Evolutionary conservation across 805 yeast species (phyloP).

Genomic region (Scheffersomyces stipitis): DNA sequence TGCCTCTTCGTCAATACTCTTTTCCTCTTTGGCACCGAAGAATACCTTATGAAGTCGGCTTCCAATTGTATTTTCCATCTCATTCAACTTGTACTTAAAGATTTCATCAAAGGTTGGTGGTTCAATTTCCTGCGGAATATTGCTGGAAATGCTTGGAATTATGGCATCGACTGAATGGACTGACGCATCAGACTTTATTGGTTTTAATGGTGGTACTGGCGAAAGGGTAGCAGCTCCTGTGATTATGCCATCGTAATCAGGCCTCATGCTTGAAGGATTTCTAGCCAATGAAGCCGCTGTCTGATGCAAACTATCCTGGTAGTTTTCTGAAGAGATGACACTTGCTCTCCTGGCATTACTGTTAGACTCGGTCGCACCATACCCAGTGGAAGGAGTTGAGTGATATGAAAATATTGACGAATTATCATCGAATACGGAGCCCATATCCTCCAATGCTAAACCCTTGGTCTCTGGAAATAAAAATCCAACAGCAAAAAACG

Average conservation of each 20-base stretch:
- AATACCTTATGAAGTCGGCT: no score
- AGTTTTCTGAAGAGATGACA: neutral
- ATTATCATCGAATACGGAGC: slow-evolving; percentile 73
- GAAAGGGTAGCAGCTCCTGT: slow-evolving; percentile 28
- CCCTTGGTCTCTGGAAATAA: slow-evolving; percentile 92
- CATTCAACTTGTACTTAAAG: slow-evolving; percentile 20
- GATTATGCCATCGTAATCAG: slow-evolving; percentile 32
- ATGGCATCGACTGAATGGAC: slow-evolving; percentile 1
- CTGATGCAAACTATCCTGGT: slow-evolving; percentile 18
- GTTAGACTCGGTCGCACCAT: slow-evolving; percentile 16
- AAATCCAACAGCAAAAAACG: slow-evolving; percentile 69
- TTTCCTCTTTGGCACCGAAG: no score
- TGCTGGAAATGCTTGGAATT: slow-evolving; percentile 2
- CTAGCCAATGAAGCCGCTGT: slow-evolving; percentile 46
- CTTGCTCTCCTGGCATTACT: slow-evolving; percentile 16
- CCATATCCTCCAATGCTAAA: slow-evolving; percentile 87
- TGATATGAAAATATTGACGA: slow-evolving; percentile 45
- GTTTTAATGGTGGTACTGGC: slow-evolving; percentile 14
- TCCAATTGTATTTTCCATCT: slow-evolving; percentile 15
- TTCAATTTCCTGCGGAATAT: slow-evolving; percentile 30
- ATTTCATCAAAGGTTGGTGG: slow-evolving; percentile 34
- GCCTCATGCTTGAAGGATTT: slow-evolving; percentile 32
- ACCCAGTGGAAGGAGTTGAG: slow-evolving; percentile 14
- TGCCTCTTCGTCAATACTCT: no score
- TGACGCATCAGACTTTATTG: slow-evolving; percentile 23